Percentiles rank a stretch among this genome's conserved stretches.
Evolutionary conservation across 148 eudicot species (phyloP).

Genomic region (Rheum nobile): DNA sequence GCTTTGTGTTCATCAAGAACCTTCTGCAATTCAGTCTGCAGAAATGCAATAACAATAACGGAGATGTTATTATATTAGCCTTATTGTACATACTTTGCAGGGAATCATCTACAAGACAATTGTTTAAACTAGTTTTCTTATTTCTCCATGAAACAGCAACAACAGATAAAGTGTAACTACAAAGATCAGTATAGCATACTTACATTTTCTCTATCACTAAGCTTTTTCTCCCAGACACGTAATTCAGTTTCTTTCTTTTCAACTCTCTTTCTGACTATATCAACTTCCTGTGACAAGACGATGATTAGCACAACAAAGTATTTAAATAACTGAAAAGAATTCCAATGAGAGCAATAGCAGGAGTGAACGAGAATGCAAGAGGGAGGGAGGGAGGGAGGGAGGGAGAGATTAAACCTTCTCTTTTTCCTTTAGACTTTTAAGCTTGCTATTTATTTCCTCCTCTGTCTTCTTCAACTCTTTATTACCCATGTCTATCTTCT

Average conservation of each 20-base stretch:
- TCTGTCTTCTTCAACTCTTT: conserved; percentile 57
- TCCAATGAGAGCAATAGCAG: neutral
- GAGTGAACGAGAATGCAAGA: neutral
- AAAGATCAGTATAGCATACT: conserved; percentile 2
- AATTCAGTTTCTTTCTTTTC: conserved; percentile 72
- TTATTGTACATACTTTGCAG: neutral
- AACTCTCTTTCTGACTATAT: too few species aligned
- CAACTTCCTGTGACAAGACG: conserved; percentile 48
- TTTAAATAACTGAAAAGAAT: neutral
- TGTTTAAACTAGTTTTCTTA: neutral
- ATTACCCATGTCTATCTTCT: conserved; percentile 47
- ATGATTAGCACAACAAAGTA: neutral
- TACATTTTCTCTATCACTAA: conserved; percentile 55
- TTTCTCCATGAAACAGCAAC: neutral
- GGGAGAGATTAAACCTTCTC: conserved; percentile 63
- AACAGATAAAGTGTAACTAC: neutral
- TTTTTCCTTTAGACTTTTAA: conserved; percentile 33
- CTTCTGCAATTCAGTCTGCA: conserved; percentile 75
- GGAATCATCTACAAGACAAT: neutral
- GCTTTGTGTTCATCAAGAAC: conserved; percentile 66
- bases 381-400: neutral
- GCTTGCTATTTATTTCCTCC: conserved; percentile 56
- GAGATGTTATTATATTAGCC: neutral
- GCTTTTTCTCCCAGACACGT: conserved; percentile 44
- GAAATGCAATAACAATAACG: conserved; percentile 17